Conservation (phyloP, 257 asterid species). For the Fraxinus anomala region DNA sequence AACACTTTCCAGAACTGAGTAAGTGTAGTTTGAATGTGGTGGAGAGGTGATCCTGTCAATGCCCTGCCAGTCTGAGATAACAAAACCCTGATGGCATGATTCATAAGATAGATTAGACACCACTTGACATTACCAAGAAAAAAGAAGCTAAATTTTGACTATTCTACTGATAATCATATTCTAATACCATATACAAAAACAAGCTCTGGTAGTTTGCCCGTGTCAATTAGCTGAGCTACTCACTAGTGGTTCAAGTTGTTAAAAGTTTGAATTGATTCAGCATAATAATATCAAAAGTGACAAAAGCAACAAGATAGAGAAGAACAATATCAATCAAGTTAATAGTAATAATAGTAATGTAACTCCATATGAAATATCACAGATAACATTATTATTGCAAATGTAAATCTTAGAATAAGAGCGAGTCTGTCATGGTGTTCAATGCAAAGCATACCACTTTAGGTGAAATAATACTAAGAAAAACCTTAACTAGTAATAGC, state of each 20-base stretch:
- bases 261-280: constrained; percentile 20
- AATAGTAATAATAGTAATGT: not conserved
- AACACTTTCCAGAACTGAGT: constrained; percentile 38
- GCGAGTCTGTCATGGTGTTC: not conserved
- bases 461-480: not conserved
- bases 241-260: not conserved
- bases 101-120: not conserved
- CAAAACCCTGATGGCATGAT: constrained; percentile 41
- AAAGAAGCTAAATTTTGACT: not conserved
- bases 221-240: not conserved
- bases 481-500: constrained; percentile 1
- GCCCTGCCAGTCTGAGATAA: constrained; percentile 43
- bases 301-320: constrained; percentile 2
- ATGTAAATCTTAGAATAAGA: not conserved
- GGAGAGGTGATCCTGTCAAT: constrained; percentile 40
- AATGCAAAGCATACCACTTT: not conserved
- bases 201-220: constrained; percentile 9
- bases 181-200: not conserved
- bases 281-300: constrained; percentile 6
- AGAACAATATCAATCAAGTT: not conserved
- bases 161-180: not conserved
- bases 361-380: not conserved
- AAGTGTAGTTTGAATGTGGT: constrained; percentile 34
- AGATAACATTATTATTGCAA: not conserved
- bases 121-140: not conserved